Percentiles rank a stretch among this genome's conserved stretches.
phyloP scores from a whole-genome alignment of 805 yeast genomes.

The Ogataea parapolymorpha region DNA sequence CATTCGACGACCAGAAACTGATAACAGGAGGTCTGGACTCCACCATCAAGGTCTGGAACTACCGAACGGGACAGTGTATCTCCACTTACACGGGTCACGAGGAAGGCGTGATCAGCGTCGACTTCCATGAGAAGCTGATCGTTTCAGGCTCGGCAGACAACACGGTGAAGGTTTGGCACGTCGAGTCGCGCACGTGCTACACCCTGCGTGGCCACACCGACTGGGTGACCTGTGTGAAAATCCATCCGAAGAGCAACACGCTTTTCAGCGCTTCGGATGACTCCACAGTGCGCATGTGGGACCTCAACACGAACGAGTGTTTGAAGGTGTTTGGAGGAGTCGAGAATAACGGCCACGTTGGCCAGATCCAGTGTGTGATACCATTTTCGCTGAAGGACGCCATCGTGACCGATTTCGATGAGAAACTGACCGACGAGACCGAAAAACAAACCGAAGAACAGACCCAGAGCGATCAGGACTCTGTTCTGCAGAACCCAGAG shows the following conservation, averaged over 20 bases:
- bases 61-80: slow-evolving; percentile 89
- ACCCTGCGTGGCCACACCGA: slow-evolving; percentile 92
- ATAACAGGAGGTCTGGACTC: slow-evolving; percentile 91
- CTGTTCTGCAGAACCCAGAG: slow-evolving; percentile 27
- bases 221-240: slow-evolving; percentile 86
- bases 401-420: slow-evolving; percentile 34
- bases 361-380: slow-evolving; percentile 89
- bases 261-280: slow-evolving; percentile 90
- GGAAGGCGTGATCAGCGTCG: slow-evolving; percentile 81
- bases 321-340: slow-evolving; percentile 74
- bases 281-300: slow-evolving; percentile 93
- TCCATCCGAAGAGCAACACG: slow-evolving; percentile 74
- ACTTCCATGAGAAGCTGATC: slow-evolving; percentile 72
- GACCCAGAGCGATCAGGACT: slow-evolving; percentile 22
- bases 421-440: slow-evolving; percentile 21
- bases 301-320: slow-evolving; percentile 74
- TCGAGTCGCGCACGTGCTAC: slow-evolving; percentile 86
- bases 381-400: slow-evolving; percentile 74
- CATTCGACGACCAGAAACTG: slow-evolving; percentile 83
- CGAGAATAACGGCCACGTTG: slow-evolving; percentile 79
- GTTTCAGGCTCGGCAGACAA: slow-evolving; percentile 93
- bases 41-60: slow-evolving; percentile 94
- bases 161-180: slow-evolving; percentile 95
- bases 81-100: slow-evolving; percentile 93
- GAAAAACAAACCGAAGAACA: slow-evolving; percentile 27